Evolutionary conservation across 768 basidiomycete species (phyloP).

Genomic region (Fomitopsis serialis): DNA sequence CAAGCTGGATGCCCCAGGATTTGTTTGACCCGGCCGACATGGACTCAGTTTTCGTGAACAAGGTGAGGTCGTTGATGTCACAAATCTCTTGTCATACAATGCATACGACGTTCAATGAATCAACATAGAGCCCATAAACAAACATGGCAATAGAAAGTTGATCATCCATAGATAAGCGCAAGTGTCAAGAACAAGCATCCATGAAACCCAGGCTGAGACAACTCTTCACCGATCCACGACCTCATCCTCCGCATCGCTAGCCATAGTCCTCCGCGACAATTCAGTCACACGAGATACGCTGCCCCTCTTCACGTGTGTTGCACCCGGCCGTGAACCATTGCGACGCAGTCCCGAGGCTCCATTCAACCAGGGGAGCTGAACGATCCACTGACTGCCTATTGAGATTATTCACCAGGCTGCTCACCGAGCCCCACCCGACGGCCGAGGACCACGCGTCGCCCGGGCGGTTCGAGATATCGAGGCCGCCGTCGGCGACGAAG

Average conservation of each 20-base stretch:
- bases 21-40: too few species aligned
- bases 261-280: conserved; percentile 71
- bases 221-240: conserved; percentile 30
- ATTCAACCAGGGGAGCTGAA: conserved; percentile 12
- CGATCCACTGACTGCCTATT: conserved; percentile 39
- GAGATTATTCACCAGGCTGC: conserved; percentile 50
- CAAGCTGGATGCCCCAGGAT: too few species aligned
- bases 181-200: neutral
- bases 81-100: too few species aligned
- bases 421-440: conserved; percentile 39
- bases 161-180: too few species aligned
- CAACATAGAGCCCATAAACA: too few species aligned
- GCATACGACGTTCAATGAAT: too few species aligned
- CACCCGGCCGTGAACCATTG: conserved; percentile 17
- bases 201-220: neutral
- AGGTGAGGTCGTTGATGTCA: too few species aligned
- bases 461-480: conserved; percentile 23
- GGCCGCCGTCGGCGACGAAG: conserved; percentile 45
- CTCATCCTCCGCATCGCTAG: conserved; percentile 79
- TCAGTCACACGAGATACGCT: conserved; percentile 26
- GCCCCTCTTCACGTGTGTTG: conserved; percentile 20
- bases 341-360: conserved; percentile 10
- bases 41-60: too few species aligned
- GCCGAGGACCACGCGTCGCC: conserved; percentile 44
- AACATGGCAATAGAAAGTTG: neutral